These are phyloP conservation scores for Quercus suber DNA, from an alignment of 306 rosid species.

Conservation along the genomic window DNA sequence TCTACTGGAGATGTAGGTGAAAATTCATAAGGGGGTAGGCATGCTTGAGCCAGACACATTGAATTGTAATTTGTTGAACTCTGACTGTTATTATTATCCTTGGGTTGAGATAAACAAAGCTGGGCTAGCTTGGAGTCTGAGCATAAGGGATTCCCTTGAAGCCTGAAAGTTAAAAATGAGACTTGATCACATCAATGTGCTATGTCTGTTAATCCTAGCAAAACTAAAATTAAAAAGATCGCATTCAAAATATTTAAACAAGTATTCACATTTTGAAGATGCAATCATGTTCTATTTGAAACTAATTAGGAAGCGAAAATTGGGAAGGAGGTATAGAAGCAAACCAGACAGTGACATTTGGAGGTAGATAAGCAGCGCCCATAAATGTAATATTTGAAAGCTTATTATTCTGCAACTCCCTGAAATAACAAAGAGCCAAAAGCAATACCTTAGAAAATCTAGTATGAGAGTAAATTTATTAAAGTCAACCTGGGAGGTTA, in stretches of 20 bases:
- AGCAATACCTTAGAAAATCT: conserved; percentile 10
- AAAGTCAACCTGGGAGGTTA: not conserved
- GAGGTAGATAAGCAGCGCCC: conserved; percentile 54
- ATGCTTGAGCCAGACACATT: conserved; percentile 40
- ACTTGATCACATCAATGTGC: too few species aligned
- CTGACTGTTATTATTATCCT: conserved; percentile 14
- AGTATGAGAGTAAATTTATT: not conserved
- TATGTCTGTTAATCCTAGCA: too few species aligned
- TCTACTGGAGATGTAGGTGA: conserved; percentile 24
- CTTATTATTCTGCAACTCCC: conserved; percentile 74
- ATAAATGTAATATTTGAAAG: conserved; percentile 36
- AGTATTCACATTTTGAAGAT: too few species aligned
- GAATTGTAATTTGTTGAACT: conserved; percentile 21
- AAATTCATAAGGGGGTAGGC: conserved; percentile 69
- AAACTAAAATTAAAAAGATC: too few species aligned
- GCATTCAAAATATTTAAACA: too few species aligned
- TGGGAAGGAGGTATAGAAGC: conserved; percentile 27
- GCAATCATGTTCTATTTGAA: not conserved
- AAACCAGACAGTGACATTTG: conserved; percentile 70
- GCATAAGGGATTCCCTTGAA: conserved; percentile 81
- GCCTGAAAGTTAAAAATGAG: conserved; percentile 55
- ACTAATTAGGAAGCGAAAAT: conserved; percentile 12
- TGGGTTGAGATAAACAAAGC: conserved; percentile 52
- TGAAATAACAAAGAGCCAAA: conserved; percentile 35
- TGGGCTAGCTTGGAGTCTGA: conserved; percentile 30